A percentile compares a stretch with the other conserved stretches of the same genome.
Conservation (phyloP, 2,329 filamentous ascomycete species). For the Fusarium anthophilum region DNA sequence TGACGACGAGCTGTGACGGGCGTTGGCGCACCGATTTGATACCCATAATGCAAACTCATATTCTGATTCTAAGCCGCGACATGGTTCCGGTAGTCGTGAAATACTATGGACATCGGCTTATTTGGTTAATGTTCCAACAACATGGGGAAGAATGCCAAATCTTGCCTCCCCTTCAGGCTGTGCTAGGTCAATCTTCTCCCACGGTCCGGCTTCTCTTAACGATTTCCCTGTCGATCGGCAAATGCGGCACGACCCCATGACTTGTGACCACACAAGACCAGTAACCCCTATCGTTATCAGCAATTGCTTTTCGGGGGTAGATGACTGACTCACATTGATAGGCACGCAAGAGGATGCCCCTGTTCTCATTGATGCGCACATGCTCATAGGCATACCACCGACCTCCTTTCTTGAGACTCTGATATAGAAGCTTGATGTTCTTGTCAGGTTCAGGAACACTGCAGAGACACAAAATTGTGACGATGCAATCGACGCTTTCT, state of each 20-base stretch:
- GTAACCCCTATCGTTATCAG: conserved; percentile 52
- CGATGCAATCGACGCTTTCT: conserved; percentile 66
- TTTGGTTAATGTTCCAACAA: conserved; percentile 64
- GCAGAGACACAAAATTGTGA: conserved; percentile 70
- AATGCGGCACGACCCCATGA: conserved; percentile 63
- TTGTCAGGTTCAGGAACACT: conserved; percentile 68
- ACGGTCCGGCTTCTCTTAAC: conserved; percentile 60
- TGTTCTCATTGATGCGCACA: conserved; percentile 52
- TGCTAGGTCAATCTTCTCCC: conserved; percentile 59
- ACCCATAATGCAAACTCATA: conserved; percentile 28
- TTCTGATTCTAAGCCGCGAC: background rate
- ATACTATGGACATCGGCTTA: conserved; percentile 37
- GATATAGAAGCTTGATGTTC: conserved; percentile 65
- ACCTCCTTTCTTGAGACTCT: conserved; percentile 68
- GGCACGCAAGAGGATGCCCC: conserved; percentile 51
- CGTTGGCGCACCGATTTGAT: conserved; percentile 33
- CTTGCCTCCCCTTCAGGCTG: conserved; percentile 53
- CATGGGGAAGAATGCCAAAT: conserved; percentile 57
- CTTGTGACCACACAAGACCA: conserved; percentile 62
- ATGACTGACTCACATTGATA: conserved; percentile 61
- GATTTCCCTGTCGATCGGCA: conserved; percentile 58
- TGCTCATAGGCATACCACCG: conserved; percentile 73
- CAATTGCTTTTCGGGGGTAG: background rate
- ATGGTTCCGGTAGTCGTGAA: background rate
- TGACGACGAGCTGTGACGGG: conserved; percentile 49